Percentiles rank a stretch among this genome's conserved stretches.
These are phyloP conservation scores for Phytopythium mirpurense DNA, from an alignment of 352 stramenopile genomes.

Conservation along the genomic window DNA sequence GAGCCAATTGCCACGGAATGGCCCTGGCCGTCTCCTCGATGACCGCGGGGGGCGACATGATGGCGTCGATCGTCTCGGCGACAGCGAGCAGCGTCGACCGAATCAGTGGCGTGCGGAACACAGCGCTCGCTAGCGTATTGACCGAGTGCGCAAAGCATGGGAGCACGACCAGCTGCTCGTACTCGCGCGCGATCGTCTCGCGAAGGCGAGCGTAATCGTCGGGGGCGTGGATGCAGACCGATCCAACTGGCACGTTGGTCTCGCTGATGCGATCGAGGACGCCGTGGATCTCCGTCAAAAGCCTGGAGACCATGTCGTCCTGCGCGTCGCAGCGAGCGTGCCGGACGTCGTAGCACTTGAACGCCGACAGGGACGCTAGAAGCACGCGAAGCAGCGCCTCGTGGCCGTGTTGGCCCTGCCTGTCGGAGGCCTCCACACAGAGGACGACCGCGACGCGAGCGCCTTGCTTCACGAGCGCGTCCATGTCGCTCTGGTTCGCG, in stretches of 20 bases:
- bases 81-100: slow-evolving; percentile 4
- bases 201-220: neutral
- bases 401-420: neutral
- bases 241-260: neutral
- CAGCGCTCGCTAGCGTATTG: neutral
- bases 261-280: neutral
- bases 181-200: neutral
- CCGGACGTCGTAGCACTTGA: neutral
- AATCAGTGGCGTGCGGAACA: neutral
- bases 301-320: neutral
- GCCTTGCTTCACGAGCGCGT: neutral
- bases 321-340: neutral
- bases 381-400: neutral
- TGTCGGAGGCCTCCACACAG: neutral
- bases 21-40: neutral
- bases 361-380: neutral
- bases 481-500: neutral
- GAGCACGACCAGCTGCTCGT: neutral
- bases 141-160: neutral
- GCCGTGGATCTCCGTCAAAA: neutral
- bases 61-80: slow-evolving; percentile 6
- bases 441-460: neutral
- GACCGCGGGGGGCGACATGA: neutral
- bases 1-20: neutral
- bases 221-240: neutral